Percentiles rank a stretch among this genome's conserved stretches.
These are phyloP conservation scores for Kluyveromyces nonfermentans DNA, from an alignment of 805 yeast species.

Conservation along the genomic window DNA sequence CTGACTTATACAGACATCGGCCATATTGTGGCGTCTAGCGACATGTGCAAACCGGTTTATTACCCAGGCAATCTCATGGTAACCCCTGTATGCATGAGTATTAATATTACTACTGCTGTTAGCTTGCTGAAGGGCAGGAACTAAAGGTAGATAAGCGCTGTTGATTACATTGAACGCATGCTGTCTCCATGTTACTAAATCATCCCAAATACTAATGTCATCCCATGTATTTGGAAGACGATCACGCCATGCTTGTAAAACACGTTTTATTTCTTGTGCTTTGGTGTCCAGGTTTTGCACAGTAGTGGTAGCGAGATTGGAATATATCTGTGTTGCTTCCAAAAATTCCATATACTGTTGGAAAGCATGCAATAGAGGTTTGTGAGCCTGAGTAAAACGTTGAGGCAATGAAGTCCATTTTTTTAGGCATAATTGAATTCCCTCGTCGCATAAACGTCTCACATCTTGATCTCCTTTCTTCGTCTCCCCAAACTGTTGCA, in stretches of 20 bases:
- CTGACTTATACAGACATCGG: conserved; percentile 91
- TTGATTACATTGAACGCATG: conserved; percentile 96
- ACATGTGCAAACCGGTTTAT: conserved; percentile 97
- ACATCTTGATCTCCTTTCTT: conserved; percentile 79
- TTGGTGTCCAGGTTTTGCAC: conserved; percentile 88
- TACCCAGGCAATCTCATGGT: conserved; percentile 98
- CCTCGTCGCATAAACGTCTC: conserved; percentile 85
- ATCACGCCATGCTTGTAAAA: conserved; percentile 95
- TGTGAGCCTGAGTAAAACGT: conserved; percentile 70
- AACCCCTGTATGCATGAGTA: conserved; percentile 94
- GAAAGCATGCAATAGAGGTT: conserved; percentile 83
- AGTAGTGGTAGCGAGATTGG: conserved; percentile 78
- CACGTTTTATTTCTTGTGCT: conserved; percentile 89
- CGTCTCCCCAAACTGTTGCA: conserved; percentile 90
- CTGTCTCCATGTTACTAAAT: conserved; percentile 95
- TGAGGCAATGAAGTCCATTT: conserved; percentile 89
- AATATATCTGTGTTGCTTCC: conserved; percentile 93
- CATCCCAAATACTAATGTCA: conserved; percentile 96
- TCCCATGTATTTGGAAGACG: conserved; percentile 96
- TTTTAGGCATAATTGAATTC: conserved; percentile 82
- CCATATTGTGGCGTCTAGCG: conserved; percentile 92
- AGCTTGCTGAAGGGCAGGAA: conserved; percentile 71
- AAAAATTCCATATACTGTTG: conserved; percentile 95
- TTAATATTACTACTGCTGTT: conserved; percentile 63
- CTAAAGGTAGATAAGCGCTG: conserved; percentile 85